Base-by-base conservation (phyloP, 2,329 filamentous ascomycete species). In the Fragosphaeria purpurea region DNA sequence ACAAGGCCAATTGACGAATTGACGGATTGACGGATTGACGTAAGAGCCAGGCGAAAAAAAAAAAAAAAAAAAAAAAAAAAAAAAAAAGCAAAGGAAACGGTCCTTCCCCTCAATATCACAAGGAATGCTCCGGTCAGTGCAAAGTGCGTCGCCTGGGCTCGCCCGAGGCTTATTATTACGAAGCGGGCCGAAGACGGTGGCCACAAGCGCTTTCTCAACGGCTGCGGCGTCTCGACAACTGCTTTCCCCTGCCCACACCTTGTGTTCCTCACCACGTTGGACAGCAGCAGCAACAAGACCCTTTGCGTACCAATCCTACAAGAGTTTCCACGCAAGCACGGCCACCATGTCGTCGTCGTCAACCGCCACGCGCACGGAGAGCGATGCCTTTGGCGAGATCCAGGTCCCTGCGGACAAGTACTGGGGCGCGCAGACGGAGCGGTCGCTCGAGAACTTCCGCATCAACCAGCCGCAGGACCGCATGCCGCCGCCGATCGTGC, bases 401-500 rank as follows among this genome's bases (percentile, higher is more conserved):
- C 82, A 95, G 75, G 90, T 97, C 60, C 79, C 86, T 41, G 78
- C 79, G 58, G 88, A 95, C 80, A 91, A 86, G 76, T 98, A 98
- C 79, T 98, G 93, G 91, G 93, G 93, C 65, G 91, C 91, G 55
- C 91, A 96, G 78, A 96, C 91, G 50, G 86, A 96, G 79, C 85
- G 91, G 59, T 97, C 91, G 48, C 80, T 97, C 67, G 85, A 86
- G 70, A 98, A 98, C 77, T 98, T 98, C 79, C 86, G 85, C 70
- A 97, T 98, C 82, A 97, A 97, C 74, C 93, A 97, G 77, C 93
- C 93, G 54, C 88, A 95, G 72, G 93, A 98, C 68, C 89, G 93
- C 67, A 97, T 97, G 90, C 93, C 93, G 46, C 84, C 88, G 58
- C 86, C 90, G 44, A 85, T 98, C 61, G 76, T 97, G 63, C 85